phyloP scores from a whole-genome alignment of 148 eudicot species.

The Silene conica region DNA sequence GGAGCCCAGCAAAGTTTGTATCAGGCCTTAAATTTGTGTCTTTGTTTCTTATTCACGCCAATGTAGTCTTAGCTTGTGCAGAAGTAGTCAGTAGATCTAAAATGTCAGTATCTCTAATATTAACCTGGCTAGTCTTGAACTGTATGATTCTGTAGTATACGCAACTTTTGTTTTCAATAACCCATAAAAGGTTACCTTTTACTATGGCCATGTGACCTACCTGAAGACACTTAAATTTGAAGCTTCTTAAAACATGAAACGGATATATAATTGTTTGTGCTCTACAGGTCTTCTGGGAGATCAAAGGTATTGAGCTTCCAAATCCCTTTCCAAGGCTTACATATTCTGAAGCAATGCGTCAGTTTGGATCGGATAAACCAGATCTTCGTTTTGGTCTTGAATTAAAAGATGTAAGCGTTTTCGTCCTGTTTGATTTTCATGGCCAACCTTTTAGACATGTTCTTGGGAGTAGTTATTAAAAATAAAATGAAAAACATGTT shows the following conservation, averaged over 20 bases:
- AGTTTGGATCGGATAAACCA: slow-evolving; percentile 96
- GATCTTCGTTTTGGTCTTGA: slow-evolving; percentile 94
- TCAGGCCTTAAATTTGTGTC: no score
- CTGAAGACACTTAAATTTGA: neutral
- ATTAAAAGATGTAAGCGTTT: slow-evolving; percentile 66
- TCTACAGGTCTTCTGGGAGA: slow-evolving; percentile 85
- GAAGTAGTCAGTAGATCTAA: no score
- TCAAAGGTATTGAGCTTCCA: slow-evolving; percentile 81
- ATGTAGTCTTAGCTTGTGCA: no score
- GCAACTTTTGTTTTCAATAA: neutral
- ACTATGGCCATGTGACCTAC: neutral
- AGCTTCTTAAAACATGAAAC: slow-evolving; percentile 9
- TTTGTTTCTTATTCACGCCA: no score
- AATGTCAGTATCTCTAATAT: neutral
- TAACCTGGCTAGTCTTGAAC: neutral
- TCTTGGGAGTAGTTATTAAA: neutral
- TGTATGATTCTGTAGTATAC: neutral
- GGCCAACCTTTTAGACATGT: neutral
- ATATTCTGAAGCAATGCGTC: slow-evolving; percentile 86
- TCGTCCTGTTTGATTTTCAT: neutral
- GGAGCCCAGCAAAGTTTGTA: no score
- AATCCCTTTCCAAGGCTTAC: slow-evolving; percentile 93
- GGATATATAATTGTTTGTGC: slow-evolving; percentile 12
- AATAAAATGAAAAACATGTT: neutral
- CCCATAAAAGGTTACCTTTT: neutral